Evolutionary conservation across 352 stramenopile species (phyloP).

Genomic region (Globisporangium orthogonon): DNA sequence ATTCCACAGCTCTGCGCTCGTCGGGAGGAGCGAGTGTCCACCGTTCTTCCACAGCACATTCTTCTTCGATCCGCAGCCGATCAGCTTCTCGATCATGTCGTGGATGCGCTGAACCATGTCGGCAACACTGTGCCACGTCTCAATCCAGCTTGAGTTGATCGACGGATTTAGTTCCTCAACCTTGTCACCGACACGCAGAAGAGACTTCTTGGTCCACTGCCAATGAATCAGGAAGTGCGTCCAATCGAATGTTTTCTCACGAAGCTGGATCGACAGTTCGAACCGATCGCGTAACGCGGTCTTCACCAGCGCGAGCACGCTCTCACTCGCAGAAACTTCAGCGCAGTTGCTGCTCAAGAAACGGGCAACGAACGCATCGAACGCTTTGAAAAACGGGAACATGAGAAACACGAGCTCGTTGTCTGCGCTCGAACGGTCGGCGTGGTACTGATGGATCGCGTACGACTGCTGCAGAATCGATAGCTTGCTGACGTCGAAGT

Average conservation of each 20-base stretch:
- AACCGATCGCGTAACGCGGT: constrained; percentile 49
- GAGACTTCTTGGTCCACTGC: constrained; percentile 68
- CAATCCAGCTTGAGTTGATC: constrained; percentile 11
- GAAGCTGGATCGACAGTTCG: constrained; percentile 76
- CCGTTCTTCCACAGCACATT: constrained; percentile 92
- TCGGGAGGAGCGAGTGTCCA: constrained; percentile 76
- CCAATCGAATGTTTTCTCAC: constrained; percentile 50
- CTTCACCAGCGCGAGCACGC: constrained; percentile 25
- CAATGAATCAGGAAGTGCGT: constrained; percentile 82
- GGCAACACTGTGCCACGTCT: constrained; percentile 36
- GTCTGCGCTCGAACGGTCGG: constrained; percentile 59
- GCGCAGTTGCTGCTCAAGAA: constrained; percentile 15
- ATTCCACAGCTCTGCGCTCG: constrained; percentile 55
- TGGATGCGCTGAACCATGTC: constrained; percentile 75
- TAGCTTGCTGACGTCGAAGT: constrained; percentile 31
- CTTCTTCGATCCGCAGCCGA: constrained; percentile 59
- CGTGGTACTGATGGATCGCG: constrained; percentile 67
- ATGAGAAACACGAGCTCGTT: constrained; percentile 75
- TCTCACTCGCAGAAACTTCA: constrained; percentile 2
- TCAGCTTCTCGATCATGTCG: constrained; percentile 58
- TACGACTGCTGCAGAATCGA: constrained; percentile 84
- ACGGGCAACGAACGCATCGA: constrained; percentile 39
- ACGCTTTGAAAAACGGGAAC: constrained; percentile 54
- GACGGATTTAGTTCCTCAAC: background rate
- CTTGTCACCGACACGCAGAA: constrained; percentile 23